A percentile compares a stretch with the other conserved stretches of the same genome.
phyloP scores from a whole-genome alignment of 1,284 basidiomycete genomes.

The Cutaneotrichosporon spelunceum region DNA sequence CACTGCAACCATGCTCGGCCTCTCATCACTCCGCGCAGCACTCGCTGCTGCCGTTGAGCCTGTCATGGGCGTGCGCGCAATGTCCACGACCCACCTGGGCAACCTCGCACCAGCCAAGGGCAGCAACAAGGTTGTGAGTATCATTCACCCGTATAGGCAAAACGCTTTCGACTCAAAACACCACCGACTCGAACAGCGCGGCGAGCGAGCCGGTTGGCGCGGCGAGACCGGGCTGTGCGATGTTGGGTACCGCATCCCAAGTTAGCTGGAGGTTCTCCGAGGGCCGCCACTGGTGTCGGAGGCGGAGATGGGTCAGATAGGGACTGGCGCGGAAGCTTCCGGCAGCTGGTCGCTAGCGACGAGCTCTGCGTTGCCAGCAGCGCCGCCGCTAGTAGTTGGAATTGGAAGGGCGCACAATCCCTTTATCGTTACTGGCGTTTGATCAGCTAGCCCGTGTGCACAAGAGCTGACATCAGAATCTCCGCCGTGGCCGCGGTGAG shows the following conservation, averaged over 20 bases:
- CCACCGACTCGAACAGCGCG: background rate
- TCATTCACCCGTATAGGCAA: slow-evolving; percentile 9
- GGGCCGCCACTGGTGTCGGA: background rate
- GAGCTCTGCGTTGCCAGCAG: background rate
- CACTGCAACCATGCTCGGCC: slow-evolving; percentile 9
- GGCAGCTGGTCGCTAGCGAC: background rate
- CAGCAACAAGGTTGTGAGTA: slow-evolving; percentile 37
- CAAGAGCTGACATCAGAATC: slow-evolving; percentile 61
- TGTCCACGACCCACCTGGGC: slow-evolving; percentile 35
- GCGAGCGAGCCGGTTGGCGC: background rate
- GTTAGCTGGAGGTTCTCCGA: background rate
- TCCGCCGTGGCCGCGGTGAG: slow-evolving; percentile 89
- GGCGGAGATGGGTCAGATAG: background rate
- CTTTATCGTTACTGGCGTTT: background rate
- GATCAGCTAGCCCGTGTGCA: background rate
- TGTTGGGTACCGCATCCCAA: background rate
- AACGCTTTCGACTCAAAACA: background rate
- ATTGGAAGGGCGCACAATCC: no score
- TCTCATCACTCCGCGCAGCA: slow-evolving; percentile 6
- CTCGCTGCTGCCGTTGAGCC: slow-evolving; percentile 17
- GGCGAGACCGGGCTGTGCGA: background rate
- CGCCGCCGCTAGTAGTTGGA: background rate
- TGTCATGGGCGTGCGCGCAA: slow-evolving; percentile 24
- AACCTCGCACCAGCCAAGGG: slow-evolving; percentile 42
- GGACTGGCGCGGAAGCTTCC: background rate